phyloP scores from a whole-genome alignment of 2,329 filamentous ascomycete species.

The Gnomoniopsis sp. region DNA sequence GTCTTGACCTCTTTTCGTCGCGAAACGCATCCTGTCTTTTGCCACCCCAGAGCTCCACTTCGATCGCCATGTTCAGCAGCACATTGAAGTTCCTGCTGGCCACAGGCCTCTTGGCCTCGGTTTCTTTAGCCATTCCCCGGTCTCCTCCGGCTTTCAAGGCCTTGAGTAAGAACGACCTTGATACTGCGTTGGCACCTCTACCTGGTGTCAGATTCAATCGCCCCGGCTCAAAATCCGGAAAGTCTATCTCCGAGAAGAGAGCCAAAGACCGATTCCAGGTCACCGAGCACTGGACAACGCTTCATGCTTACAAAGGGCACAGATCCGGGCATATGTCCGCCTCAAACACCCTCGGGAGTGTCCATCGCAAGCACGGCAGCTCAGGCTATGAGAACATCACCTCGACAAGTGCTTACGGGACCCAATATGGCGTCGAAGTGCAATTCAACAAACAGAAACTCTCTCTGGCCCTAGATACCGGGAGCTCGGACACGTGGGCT shows the following conservation, averaged over 20 bases:
- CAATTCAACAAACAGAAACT: neutral
- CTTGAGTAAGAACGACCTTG: neutral
- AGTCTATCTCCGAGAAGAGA: neutral
- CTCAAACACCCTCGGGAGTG: neutral
- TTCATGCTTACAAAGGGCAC: neutral
- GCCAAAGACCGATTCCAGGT: conserved; percentile 1
- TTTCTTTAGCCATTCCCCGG: neutral
- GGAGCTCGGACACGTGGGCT: conserved; percentile 51
- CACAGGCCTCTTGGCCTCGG: neutral
- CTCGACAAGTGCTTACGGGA: conserved; percentile 27
- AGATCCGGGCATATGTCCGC: neutral
- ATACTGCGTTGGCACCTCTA: neutral
- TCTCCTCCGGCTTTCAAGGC: neutral
- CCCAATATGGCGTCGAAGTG: conserved; percentile 37
- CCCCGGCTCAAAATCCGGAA: neutral
- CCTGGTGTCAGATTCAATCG: neutral
- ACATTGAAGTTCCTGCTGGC: neutral
- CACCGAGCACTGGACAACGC: neutral
- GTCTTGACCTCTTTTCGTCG: too few species aligned
- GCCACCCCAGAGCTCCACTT: too few species aligned
- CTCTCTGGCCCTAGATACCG: conserved; percentile 44
- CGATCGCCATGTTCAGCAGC: neutral
- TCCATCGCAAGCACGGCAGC: conserved; percentile 24
- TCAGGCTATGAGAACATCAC: conserved; percentile 32
- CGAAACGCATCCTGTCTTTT: too few species aligned